Percentiles rank a stretch among this genome's conserved stretches.
Conservation (phyloP, 2,329 filamentous ascomycete genomes). For the Pestalotiopsis sp. region DNA sequence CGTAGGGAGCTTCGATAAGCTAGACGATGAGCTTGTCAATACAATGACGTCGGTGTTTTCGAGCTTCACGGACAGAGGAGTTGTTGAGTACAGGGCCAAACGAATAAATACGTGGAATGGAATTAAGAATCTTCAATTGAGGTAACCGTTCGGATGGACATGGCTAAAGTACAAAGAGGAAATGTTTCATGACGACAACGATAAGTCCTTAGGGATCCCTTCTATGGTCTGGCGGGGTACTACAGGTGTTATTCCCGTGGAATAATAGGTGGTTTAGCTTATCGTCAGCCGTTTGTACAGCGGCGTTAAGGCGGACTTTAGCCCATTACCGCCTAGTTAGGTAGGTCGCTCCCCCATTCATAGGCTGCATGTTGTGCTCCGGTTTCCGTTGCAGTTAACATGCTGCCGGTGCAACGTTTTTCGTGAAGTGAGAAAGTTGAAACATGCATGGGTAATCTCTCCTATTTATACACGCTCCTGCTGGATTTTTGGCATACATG, state of each 20-base stretch:
- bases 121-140: neutral
- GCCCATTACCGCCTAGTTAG: neutral
- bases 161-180: neutral
- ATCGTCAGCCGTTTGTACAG: neutral
- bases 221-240: conserved; percentile 10
- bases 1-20: conserved; percentile 1
- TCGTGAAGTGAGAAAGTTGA: neutral
- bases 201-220: neutral
- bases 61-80: neutral
- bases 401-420: neutral
- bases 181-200: conserved; percentile 10
- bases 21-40: neutral
- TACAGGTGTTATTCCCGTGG: neutral
- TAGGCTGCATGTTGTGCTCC: neutral
- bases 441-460: neutral
- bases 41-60: neutral
- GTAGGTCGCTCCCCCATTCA: neutral
- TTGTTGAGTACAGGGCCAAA: neutral
- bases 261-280: neutral
- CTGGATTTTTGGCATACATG: neutral
- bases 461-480: neutral
- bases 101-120: neutral
- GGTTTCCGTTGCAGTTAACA: neutral
- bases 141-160: neutral
- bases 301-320: conserved; percentile 11